These are phyloP conservation scores for Penicillium coffeae DNA, from an alignment of 495 filamentous ascomycete species.

Conservation along the genomic window DNA sequence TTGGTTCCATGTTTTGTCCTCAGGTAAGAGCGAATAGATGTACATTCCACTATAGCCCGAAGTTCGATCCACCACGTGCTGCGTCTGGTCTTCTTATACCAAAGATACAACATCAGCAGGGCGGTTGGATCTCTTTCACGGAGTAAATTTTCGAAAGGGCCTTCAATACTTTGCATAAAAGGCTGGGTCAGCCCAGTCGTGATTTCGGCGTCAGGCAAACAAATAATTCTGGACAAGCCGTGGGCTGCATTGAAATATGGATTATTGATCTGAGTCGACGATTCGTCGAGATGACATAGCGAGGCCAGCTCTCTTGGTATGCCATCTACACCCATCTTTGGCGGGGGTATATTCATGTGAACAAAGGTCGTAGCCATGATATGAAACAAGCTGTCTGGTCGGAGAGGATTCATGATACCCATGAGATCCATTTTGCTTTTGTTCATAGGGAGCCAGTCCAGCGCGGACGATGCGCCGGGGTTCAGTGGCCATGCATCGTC, in stretches of 20 bases:
- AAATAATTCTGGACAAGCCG: slow-evolving; percentile 26
- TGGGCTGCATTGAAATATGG: slow-evolving; percentile 39
- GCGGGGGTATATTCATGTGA: slow-evolving; percentile 26
- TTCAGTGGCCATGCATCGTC: slow-evolving; percentile 45
- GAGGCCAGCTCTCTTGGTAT: slow-evolving; percentile 28
- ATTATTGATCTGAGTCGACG: slow-evolving; percentile 33
- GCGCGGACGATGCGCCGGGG: slow-evolving; percentile 22
- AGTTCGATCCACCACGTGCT: slow-evolving; percentile 43
- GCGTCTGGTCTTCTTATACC: slow-evolving; percentile 38
- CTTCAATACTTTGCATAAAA: slow-evolving; percentile 25
- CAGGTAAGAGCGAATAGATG: slow-evolving; percentile 41
- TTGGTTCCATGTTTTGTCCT: slow-evolving; percentile 21
- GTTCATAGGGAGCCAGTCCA: slow-evolving; percentile 43
- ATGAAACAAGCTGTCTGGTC: slow-evolving; percentile 38
- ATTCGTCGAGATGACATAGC: slow-evolving; percentile 28
- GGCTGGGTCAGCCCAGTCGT: slow-evolving; percentile 21
- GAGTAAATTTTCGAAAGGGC: slow-evolving; percentile 30
- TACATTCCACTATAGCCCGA: slow-evolving; percentile 40
- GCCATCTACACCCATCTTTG: slow-evolving; percentile 28
- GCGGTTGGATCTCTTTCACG: slow-evolving; percentile 35
- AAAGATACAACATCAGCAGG: slow-evolving; percentile 43
- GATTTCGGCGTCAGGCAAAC: slow-evolving; percentile 22
- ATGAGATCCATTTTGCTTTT: slow-evolving; percentile 44
- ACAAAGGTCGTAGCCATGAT: slow-evolving; percentile 31
- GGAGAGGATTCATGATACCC: slow-evolving; percentile 35